These are phyloP conservation scores for Puccinia polysora DNA, from an alignment of 1,284 basidiomycete species.

Conservation along the genomic window DNA sequence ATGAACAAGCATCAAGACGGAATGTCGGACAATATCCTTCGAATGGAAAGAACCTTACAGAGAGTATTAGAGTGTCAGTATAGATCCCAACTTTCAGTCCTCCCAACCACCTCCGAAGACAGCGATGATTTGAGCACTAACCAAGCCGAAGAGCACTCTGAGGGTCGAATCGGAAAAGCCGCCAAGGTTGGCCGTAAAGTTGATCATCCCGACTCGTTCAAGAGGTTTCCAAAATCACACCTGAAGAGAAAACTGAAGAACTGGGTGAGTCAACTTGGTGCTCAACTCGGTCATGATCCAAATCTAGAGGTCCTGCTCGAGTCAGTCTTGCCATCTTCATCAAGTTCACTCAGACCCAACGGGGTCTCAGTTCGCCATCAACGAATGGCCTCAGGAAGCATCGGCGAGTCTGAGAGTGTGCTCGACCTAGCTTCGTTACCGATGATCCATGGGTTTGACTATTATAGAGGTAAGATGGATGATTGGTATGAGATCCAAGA, in stretches of 20 bases:
- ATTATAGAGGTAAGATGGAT: constrained; percentile 22
- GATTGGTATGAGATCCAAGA: constrained; percentile 32
- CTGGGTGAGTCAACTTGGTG: constrained; percentile 26
- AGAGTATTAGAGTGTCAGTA: constrained; percentile 15
- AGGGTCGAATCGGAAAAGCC: not conserved
- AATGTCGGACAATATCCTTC: constrained; percentile 18
- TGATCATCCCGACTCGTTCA: not conserved
- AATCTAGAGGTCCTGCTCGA: constrained; percentile 16
- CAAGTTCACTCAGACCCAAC: not conserved
- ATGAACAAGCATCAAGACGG: not conserved
- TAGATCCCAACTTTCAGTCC: not conserved
- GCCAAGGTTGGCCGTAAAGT: too few species aligned
- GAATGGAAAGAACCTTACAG: constrained; percentile 11
- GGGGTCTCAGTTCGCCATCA: not conserved
- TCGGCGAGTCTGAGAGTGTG: not conserved
- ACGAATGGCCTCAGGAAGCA: not conserved
- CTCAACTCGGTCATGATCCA: constrained; percentile 30
- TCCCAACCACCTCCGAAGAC: too few species aligned
- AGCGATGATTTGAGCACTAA: too few species aligned
- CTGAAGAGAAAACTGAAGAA: constrained; percentile 20
- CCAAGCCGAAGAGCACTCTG: too few species aligned
- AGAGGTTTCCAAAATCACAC: not conserved
- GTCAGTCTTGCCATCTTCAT: constrained; percentile 9
- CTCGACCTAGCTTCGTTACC: constrained; percentile 11
- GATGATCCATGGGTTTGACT: constrained; percentile 18